These are phyloP conservation scores for Xerocomus tenax DNA, from an alignment of 1,284 basidiomycete genomes.

Conservation along the genomic window DNA sequence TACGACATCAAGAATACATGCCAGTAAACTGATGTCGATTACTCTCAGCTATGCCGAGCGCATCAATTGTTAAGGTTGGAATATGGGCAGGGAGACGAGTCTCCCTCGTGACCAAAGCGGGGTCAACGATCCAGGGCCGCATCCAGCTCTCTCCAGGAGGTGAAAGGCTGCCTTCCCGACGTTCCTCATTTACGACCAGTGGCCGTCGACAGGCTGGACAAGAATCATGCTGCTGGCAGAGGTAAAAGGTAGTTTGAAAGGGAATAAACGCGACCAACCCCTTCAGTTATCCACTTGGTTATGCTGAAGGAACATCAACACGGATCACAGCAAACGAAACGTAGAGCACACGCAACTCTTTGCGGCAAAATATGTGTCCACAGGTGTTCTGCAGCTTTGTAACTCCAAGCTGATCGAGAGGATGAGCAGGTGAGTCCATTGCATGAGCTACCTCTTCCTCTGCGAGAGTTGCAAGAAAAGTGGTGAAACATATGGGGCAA, in stretches of 20 bases:
- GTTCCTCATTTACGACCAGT: constrained; percentile 29
- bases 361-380: constrained; percentile 65
- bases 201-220: constrained; percentile 55
- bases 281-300: constrained; percentile 52
- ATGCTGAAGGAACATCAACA: constrained; percentile 38
- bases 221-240: constrained; percentile 42
- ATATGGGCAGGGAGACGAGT: constrained; percentile 12
- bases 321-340: constrained; percentile 4
- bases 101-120: constrained; percentile 18
- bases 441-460: constrained; percentile 63
- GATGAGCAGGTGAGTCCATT: constrained; percentile 67
- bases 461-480: constrained; percentile 54
- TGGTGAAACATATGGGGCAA: constrained; percentile 64
- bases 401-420: constrained; percentile 58
- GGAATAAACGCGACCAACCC: constrained; percentile 35
- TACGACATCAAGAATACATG: constrained; percentile 44
- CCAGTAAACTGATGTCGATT: constrained; percentile 34
- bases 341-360: constrained; percentile 44
- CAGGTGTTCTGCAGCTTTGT: constrained; percentile 54
- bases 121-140: constrained; percentile 21
- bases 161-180: constrained; percentile 6
- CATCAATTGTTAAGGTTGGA: constrained; percentile 17
- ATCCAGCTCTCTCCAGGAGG: constrained; percentile 16
- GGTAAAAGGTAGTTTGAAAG: constrained; percentile 9
- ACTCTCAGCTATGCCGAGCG: constrained; percentile 10